These are phyloP conservation scores for Sugiyamaella grinbergsii DNA, from an alignment of 1,139 yeast genomes.

Conservation along the genomic window DNA sequence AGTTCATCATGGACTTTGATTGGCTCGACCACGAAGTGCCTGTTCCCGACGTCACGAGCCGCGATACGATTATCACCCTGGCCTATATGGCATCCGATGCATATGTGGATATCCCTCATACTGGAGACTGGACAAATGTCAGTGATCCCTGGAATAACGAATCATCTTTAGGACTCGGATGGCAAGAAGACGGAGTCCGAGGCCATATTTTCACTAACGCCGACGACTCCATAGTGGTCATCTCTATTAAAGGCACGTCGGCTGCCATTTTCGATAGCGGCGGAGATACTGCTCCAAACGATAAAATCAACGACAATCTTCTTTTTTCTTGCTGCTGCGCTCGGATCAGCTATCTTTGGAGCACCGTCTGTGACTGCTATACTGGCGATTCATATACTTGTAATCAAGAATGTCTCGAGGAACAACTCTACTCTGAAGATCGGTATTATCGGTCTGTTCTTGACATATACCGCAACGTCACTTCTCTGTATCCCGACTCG, in stretches of 20 bases:
- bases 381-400: conserved; percentile 79
- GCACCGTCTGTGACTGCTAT: conserved; percentile 93
- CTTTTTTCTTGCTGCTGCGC: conserved; percentile 97
- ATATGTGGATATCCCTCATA: conserved; percentile 72
- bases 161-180: conserved; percentile 58
- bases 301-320: conserved; percentile 83
- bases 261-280: conserved; percentile 81
- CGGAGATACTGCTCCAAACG: conserved; percentile 76
- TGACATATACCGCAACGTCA: conserved; percentile 75
- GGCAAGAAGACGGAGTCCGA: conserved; percentile 82
- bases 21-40: conserved; percentile 43
- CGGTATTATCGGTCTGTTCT: conserved; percentile 80
- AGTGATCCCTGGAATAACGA: conserved; percentile 57
- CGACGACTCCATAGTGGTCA: conserved; percentile 65
- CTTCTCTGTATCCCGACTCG: conserved; percentile 65
- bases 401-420: conserved; percentile 82
- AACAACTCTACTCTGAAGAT: conserved; percentile 71
- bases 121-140: conserved; percentile 90
- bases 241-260: conserved; percentile 89
- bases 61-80: conserved; percentile 67
- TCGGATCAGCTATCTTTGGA: conserved; percentile 87
- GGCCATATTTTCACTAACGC: conserved; percentile 86
- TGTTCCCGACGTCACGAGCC: conserved; percentile 76
- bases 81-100: conserved; percentile 93
- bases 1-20: conserved; percentile 31